Evolutionary conservation across 306 rosid genomes (phyloP), one percentile per base, ranked within the genome.

Genomic region (Heteromeles arbutifolia): DNA sequence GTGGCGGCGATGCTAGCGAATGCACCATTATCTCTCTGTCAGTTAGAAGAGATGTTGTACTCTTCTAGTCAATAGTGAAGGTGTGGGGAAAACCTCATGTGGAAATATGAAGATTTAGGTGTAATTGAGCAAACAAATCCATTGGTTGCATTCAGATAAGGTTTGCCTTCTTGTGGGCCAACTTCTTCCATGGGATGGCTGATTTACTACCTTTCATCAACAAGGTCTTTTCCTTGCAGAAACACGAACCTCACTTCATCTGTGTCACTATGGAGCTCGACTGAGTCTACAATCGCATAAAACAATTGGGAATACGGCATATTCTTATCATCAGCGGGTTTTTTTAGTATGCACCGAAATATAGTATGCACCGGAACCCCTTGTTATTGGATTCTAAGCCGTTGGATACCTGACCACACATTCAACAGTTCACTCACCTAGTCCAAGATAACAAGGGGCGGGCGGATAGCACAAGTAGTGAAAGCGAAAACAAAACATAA

Each of bases 131-230:
- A 61, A 9, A 73, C 67, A 70, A 72, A 56, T 41, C 72, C 76
- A 91, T 91, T 93, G 98, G 98, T 75, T 79, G 34, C 6, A 29
- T 75, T 28, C 44, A 12, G 98, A 94, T 94, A 94, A 92, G 95
- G 87, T 69, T 79, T 31, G 32, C 81, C 72, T 71, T 62, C 5
- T 3, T 37, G 90, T 90, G 98, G 96, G 66, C 94, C 97, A 85
- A n/a, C 41, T 2, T 3, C 61, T 2, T 22, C 26, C 3, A 1
- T 9, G 0, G 54, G 8, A 11, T 4, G 65, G 29, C 8, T 22
- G 29, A 58, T 58, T 24, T 12, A 26, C 32, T 2, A 13, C 19
- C 65, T 12, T 22, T 2, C 65, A 25, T 48, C 53, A 45, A 45
- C 52, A 22, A 25, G 5, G 4, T 58, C 12, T 0, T 25, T 25